Evolutionary conservation across 2,329 filamentous ascomycete genomes (phyloP), one percentile per base, ranked within the genome.

Genomic region (Fusarium verrucosum): DNA sequence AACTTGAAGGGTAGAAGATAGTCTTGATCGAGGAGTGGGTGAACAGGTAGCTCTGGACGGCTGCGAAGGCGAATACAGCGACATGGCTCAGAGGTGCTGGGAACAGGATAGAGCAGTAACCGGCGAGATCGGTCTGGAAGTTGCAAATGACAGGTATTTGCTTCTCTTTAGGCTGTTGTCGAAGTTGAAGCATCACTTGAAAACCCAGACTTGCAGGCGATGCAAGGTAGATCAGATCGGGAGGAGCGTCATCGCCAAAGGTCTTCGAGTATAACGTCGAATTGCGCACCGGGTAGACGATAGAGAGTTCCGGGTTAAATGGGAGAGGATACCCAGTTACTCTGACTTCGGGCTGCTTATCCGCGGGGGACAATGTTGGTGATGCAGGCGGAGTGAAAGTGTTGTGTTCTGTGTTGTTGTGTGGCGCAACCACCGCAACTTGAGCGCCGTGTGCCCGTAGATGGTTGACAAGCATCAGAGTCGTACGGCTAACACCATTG

Each of bases 401-500:
- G 70, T 87, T 85, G 69, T 82, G 77, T 52, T 81, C 76, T 28
- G 82, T 84, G 67, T 84, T 81, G 68, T 84, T 84, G 56, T 84
- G 80, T 16, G 89, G 89, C 36, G 89, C 88, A 30, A 90, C 88
- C 7, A 90, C 86, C 10, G 87, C 86, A 45, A 91, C 84, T 17
- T 87, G 81, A 11, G 84, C 87, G 19, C 87, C 88, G 66, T 91
- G 79, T n/a, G 78, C 78, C 53, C 87, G 83, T 19, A 91, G 79
- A 65, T 91, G 89, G 72, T 87, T 85, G 50, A 91, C 86, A 47
- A 91, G 82, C 80, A 87, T 90, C 67, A 88, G 79, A 0, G 89
- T 91, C 6, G 89, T 91, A 60, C 88, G 82, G 69, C 86, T 89
- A 41, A 91, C 89, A n/a, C 89, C 89, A 71, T 91, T 91, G 72